These are phyloP conservation scores for Vaccinium macrocarpon DNA, from an alignment of 148 eudicot species.

Conservation along the genomic window DNA sequence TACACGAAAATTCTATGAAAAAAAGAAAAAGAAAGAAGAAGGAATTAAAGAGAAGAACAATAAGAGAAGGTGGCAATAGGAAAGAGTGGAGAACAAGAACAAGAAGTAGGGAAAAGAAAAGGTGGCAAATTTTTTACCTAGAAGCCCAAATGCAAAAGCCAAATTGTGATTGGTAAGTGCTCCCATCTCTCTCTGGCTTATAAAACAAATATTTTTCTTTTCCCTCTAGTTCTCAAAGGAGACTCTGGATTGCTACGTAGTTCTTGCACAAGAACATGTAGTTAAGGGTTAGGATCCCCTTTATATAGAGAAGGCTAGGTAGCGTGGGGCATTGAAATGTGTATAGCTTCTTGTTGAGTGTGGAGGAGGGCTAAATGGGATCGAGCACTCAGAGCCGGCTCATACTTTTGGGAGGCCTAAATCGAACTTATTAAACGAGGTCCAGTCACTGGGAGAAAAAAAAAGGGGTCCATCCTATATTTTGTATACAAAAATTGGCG, in stretches of 20 bases:
- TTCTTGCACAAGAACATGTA: background rate
- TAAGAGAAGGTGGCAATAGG: too few species aligned
- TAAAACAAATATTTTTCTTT: background rate
- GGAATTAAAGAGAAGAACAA: background rate
- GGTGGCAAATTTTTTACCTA: constrained; percentile 41
- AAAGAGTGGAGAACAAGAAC: background rate
- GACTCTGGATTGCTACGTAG: background rate
- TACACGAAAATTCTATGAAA: background rate
- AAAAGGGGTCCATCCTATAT: too few species aligned
- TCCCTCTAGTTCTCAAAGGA: background rate
- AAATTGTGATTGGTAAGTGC: constrained; percentile 27
- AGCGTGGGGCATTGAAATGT: background rate
- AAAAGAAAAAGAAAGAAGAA: background rate
- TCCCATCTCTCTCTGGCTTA: constrained; percentile 13
- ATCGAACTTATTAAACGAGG: too few species aligned
- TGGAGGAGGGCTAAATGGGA: background rate
- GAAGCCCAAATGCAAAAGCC: constrained; percentile 72
- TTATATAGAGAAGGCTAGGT: constrained; percentile 3
- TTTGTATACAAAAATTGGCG: too few species aligned
- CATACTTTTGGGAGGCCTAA: too few species aligned
- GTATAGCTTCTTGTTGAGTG: background rate
- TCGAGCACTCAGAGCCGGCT: too few species aligned
- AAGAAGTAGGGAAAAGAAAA: background rate
- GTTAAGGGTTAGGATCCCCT: background rate
- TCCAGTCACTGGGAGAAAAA: too few species aligned